These are phyloP conservation scores for Santalum album DNA, from an alignment of 164 flowering plant genomes.

Conservation along the genomic window DNA sequence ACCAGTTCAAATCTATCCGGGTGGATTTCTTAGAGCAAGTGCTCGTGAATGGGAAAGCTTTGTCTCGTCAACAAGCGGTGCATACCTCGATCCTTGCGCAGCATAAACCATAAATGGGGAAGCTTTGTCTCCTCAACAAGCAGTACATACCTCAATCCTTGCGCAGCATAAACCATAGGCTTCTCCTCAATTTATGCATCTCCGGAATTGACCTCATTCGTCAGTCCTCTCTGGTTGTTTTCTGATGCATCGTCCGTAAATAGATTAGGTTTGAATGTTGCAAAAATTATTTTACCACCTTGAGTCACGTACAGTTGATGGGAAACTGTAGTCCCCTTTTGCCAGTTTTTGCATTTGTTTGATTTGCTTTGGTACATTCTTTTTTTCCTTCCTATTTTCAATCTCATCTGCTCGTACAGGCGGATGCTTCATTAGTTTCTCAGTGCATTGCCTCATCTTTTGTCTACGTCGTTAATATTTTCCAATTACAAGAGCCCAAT, in stretches of 20 bases:
- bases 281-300: too few species aligned
- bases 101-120: conserved; percentile 76
- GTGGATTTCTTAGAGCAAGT: conserved; percentile 76
- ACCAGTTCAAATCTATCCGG: conserved; percentile 67
- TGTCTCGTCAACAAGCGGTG: conserved; percentile 34
- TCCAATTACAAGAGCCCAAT: too few species aligned
- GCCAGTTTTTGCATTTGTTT: neutral
- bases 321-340: neutral
- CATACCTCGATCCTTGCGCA: conserved; percentile 52
- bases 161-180: conserved; percentile 66
- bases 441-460: too few species aligned
- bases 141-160: conserved; percentile 38
- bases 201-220: too few species aligned
- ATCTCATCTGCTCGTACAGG: too few species aligned
- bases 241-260: neutral
- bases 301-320: neutral
- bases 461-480: too few species aligned
- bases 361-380: neutral
- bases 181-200: too few species aligned
- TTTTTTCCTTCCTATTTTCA: too few species aligned
- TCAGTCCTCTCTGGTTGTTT: neutral
- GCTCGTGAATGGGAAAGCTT: conserved; percentile 61
- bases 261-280: too few species aligned
- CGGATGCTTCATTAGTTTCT: too few species aligned
- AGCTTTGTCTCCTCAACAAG: conserved; percentile 32